Base-by-base conservation (phyloP, 1,139 yeast genomes). In the Meyerozyma elateridarum region DNA sequence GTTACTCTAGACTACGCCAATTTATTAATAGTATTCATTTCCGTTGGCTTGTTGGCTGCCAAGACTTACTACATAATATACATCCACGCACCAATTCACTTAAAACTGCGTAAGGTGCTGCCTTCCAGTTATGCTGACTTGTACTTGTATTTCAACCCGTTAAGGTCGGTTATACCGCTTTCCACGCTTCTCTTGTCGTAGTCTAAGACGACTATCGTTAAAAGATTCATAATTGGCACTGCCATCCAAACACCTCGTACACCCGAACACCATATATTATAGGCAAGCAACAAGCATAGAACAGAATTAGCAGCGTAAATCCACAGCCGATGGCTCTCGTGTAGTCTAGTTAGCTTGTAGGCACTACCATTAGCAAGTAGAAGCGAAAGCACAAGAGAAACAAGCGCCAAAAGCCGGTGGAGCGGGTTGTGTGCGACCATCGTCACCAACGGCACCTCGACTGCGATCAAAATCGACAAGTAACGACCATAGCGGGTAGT, bases 211-310 rank as follows among this genome's bases (percentile, higher is more conserved):
- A 9, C 21, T n/a, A 26, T 3, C 21, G 29, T 17, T 15, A 13
- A 14, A n/a, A 16, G 11, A 11, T 26, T 26, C 8, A 26, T 8
- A 4, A 17, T 21, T 15, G 29, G 29, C 6, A 26, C 15, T 5
- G 14, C 8, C 2, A 26, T 6, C 29, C 20, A 26, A 9, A 26
- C 12, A 5, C 11, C n/a, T 3, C 3, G n/a, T 8, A 8, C 27
- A 14, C 27, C 27, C 27, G 9, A 8, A 24, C 27, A 24, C 27
- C 27, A 24, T 17, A n/a, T 11, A n/a, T 9, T 6, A 15, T 24
- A 24, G 8, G 9, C 9, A 18, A 8, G 15, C 18, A 8, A 8
- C n/a, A 14, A 6, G 8, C 27, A 24, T 4, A n/a, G 8, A 12
- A 12, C 27, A 24, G 15, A 8, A 24, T 24, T 24, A n/a, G 18